These are phyloP conservation scores for Neocucurbitaria cava DNA, from an alignment of 2,329 filamentous ascomycete species.

Conservation along the genomic window DNA sequence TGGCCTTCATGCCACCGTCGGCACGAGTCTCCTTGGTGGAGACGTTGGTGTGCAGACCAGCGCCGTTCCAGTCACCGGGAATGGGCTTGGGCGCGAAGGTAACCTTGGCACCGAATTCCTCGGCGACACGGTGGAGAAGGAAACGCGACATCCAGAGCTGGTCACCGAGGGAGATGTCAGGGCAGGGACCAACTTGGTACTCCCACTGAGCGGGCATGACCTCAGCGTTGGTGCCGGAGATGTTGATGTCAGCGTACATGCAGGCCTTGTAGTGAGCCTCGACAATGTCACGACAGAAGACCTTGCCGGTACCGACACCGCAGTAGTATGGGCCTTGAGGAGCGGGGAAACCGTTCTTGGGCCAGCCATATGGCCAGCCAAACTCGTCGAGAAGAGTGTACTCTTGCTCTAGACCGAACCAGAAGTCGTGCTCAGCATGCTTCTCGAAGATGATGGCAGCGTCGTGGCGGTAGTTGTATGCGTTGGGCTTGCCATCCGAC, in stretches of 20 bases:
- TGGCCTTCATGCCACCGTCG: slow-evolving; percentile 94
- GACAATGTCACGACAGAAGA: slow-evolving; percentile 97
- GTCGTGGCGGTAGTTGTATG: slow-evolving; percentile 97
- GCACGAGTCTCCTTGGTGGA: slow-evolving; percentile 86
- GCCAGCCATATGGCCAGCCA: slow-evolving; percentile 93
- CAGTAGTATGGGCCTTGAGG: slow-evolving; percentile 97
- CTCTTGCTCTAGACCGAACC: slow-evolving; percentile 98
- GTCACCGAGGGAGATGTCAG: slow-evolving; percentile 88
- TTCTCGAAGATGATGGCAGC: slow-evolving; percentile 87
- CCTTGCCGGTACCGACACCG: slow-evolving; percentile 95
- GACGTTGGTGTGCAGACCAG: slow-evolving; percentile 93
- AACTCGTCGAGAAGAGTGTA: slow-evolving; percentile 90
- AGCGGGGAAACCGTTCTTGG: slow-evolving; percentile 84
- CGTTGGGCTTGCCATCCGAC: slow-evolving; percentile 92
- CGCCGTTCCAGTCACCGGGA: slow-evolving; percentile 95
- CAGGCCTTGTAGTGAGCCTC: slow-evolving; percentile 93
- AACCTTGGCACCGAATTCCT: slow-evolving; percentile 96
- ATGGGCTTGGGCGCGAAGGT: slow-evolving; percentile 97
- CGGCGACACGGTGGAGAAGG: slow-evolving; percentile 87
- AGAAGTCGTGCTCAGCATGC: slow-evolving; percentile 82
- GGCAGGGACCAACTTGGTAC: slow-evolving; percentile 92
- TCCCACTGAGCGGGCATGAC: slow-evolving; percentile 99
- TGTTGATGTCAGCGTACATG: slow-evolving; percentile 87
- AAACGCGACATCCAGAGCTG: slow-evolving; percentile 94
- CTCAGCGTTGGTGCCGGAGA: slow-evolving; percentile 98